Evolutionary conservation across 257 asterid genomes (phyloP), one percentile per base, ranked within the genome.

Genomic region (Eucommia ulmoides): DNA sequence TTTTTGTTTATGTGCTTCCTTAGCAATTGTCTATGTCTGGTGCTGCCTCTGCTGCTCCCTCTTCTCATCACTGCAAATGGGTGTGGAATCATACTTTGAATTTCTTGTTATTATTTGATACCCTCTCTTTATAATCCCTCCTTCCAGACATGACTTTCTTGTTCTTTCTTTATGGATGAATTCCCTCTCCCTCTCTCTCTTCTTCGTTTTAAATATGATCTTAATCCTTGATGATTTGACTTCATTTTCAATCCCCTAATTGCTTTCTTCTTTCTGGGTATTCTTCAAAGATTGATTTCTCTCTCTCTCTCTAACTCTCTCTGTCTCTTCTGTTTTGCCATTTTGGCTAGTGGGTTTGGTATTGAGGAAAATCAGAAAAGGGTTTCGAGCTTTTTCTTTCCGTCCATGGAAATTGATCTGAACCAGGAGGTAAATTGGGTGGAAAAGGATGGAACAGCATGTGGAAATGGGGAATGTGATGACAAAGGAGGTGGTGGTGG

Each of bases 371-470:
- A n/a, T n/a, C n/a, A n/a, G n/a, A n/a, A n/a, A n/a, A n/a, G n/a
- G n/a, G n/a, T n/a, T n/a, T n/a, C n/a, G n/a, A n/a, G n/a, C 41
- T 23, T 41, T 22, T 7, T 60, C 38, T 55, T 68, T 69, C 53
- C 45, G 59, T 74, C 63, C 53, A 88, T 88, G 97, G 97, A 82
- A 69, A 59, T 88, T 85, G 96, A 88, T 80, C 79, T 88, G 70
- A 88, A 88, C 70, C 71, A 80, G 70, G 88, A 70, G 53, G 71
- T 67, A 69, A 60, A 64, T 73, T 87, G 73, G 79, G 82, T 62
- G 73, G 86, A 60, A 74, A 71, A 71, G 74, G 70, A 50, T 70
- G 65, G n/a, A n/a, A n/a, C n/a, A n/a, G n/a, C 48, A 15, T 8
- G n/a, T 18, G 74, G 70, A 62, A 75, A 73, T 65, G 87, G 65